phyloP scores from a whole-genome alignment of 257 asterid genomes.

The Paraleonurus japonicus region DNA sequence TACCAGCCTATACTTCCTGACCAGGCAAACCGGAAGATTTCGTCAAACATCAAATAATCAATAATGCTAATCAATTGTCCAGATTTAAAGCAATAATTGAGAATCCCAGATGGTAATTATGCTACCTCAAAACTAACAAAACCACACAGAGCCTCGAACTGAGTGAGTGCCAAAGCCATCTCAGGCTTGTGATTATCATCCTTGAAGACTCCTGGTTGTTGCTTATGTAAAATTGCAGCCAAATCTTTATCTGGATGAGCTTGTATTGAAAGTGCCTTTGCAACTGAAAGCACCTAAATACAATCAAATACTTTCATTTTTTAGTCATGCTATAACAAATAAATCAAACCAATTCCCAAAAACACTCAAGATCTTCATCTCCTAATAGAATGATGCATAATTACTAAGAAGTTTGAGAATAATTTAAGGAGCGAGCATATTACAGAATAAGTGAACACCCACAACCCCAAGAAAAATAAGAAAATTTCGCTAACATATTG shows the following conservation, averaged over 20 bases:
- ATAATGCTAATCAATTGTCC: not conserved
- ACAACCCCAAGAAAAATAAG: not conserved
- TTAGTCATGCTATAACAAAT: not conserved
- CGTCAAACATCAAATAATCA: not conserved
- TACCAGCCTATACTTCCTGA: slow-evolving; percentile 14
- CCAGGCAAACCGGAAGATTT: not conserved
- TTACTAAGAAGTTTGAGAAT: not conserved
- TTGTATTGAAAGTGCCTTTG: slow-evolving; percentile 85
- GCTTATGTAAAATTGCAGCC: slow-evolving; percentile 68
- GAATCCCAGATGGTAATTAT: not conserved
- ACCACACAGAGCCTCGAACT: slow-evolving; percentile 87
- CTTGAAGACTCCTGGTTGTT: slow-evolving; percentile 65
- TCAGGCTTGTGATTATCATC: slow-evolving; percentile 98
- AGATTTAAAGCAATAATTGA: not conserved
- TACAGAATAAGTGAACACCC: not conserved
- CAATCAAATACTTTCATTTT: not conserved
- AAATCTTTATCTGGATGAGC: slow-evolving; percentile 93
- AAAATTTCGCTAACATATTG: not conserved
- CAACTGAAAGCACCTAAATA: slow-evolving; percentile 81
- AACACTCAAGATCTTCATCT: not conserved
- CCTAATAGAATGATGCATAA: not conserved
- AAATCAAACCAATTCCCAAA: not conserved
- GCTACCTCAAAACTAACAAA: slow-evolving; percentile 74
- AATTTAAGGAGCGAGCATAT: not conserved
- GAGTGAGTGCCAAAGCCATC: slow-evolving; percentile 91